A percentile compares a stretch with the other conserved stretches of the same genome.
Conservation (phyloP, 805 yeast species). For the Helenozyma baotianmanensis region DNA sequence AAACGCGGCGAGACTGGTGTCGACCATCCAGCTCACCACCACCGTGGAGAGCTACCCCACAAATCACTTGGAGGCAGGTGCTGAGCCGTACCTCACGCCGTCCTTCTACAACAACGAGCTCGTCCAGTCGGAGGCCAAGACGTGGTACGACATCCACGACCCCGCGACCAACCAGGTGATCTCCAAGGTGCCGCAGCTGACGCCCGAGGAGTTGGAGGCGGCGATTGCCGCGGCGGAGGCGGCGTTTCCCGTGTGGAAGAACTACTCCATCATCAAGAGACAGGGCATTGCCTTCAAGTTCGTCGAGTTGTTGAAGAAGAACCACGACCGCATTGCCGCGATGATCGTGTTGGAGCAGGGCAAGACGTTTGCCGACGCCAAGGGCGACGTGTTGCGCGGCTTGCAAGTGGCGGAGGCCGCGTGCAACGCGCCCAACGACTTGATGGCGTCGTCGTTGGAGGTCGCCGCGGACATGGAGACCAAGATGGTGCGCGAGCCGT, state of each 20-base stretch:
- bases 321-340: conserved; percentile 66
- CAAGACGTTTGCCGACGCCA: conserved; percentile 69
- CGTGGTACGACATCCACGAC: conserved; percentile 66
- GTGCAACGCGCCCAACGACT: conserved; percentile 58
- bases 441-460: conserved; percentile 60
- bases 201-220: conserved; percentile 57
- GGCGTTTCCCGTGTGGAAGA: conserved; percentile 58
- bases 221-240: conserved; percentile 62
- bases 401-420: conserved; percentile 77
- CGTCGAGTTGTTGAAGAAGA: conserved; percentile 57
- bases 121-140: conserved; percentile 42
- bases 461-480: conserved; percentile 76
- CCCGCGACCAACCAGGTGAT: conserved; percentile 71
- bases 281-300: conserved; percentile 70
- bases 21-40: conserved; percentile 22
- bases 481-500: conserved; percentile 66
- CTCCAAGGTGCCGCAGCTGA: conserved; percentile 67
- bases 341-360: conserved; percentile 52
- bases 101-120: conserved; percentile 48
- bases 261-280: conserved; percentile 55
- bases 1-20: conserved; percentile 3
- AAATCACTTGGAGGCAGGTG: conserved; percentile 29
- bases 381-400: conserved; percentile 70
- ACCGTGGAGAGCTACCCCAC: conserved; percentile 37
- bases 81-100: conserved; percentile 48